phyloP scores from a whole-genome alignment of 2,329 filamentous ascomycete species.

The Colletotrichum tabaci region DNA sequence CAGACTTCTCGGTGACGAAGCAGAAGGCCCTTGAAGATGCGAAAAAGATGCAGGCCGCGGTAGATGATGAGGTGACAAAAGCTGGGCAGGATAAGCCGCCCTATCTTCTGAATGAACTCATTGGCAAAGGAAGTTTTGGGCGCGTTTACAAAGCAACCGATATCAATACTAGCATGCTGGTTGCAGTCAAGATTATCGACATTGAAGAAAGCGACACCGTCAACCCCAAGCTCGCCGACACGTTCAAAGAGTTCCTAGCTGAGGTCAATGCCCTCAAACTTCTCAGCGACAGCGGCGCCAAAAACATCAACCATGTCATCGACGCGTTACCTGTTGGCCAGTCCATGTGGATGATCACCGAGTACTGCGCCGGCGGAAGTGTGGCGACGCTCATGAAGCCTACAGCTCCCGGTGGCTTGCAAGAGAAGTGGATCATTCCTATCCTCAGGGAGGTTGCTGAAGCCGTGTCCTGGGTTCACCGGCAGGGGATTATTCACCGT shows the following conservation, averaged over 20 bases:
- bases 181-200: conserved; percentile 87
- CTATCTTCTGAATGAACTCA: conserved; percentile 80
- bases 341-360: conserved; percentile 89
- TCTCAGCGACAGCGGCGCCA: conserved; percentile 80
- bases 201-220: conserved; percentile 82
- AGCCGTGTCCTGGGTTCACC: conserved; percentile 77
- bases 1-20: conserved; percentile 64
- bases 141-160: conserved; percentile 78
- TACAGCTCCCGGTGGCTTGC: conserved; percentile 75
- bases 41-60: conserved; percentile 76
- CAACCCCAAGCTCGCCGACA: conserved; percentile 75
- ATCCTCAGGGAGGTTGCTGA: conserved; percentile 77
- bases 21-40: conserved; percentile 78
- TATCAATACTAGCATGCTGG: conserved; percentile 65
- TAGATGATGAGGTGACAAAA: conserved; percentile 74
- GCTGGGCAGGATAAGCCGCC: conserved; percentile 73
- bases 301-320: conserved; percentile 86
- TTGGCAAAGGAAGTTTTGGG: conserved; percentile 82
- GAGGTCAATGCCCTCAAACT: conserved; percentile 79
- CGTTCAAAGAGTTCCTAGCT: conserved; percentile 79
- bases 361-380: conserved; percentile 89
- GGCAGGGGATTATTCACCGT: conserved; percentile 78
- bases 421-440: conserved; percentile 79
- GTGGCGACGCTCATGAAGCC: conserved; percentile 81
- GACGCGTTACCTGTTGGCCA: conserved; percentile 84